phyloP scores from a whole-genome alignment of 345 rosid species.

The Streptanthus diversifolius region DNA sequence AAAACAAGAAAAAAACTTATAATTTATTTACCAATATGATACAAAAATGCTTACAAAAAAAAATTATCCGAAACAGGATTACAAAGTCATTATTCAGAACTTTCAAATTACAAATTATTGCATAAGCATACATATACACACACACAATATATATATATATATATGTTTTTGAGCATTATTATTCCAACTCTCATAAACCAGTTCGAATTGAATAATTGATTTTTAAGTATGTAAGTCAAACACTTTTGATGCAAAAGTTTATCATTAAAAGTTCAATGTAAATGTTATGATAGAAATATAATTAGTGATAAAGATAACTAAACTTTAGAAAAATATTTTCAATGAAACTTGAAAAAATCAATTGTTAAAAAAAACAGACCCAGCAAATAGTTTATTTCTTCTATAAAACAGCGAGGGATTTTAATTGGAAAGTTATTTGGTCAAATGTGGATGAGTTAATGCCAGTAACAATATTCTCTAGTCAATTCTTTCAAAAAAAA shows the following conservation, averaged over 20 bases:
- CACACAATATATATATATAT: too few species aligned
- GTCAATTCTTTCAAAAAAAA: not conserved
- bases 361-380: not conserved
- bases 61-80: not conserved
- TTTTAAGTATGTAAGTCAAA: not conserved
- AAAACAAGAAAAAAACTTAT: too few species aligned
- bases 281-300: not conserved
- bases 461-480: not conserved
- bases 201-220: not conserved
- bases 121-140: too few species aligned
- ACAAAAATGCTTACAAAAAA: not conserved
- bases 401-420: not conserved
- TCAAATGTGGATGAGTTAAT: slow-evolving; percentile 1
- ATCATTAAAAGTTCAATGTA: not conserved
- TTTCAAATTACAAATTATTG: not conserved
- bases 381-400: too few species aligned
- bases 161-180: too few species aligned
- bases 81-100: not conserved
- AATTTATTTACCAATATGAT: not conserved
- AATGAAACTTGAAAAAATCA: not conserved
- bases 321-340: not conserved
- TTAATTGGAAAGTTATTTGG: not conserved
- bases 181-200: not conserved
- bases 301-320: not conserved
- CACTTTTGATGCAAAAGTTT: not conserved